Evolutionary conservation across 768 basidiomycete species (phyloP).

Genomic region (Baorangia bicolor): DNA sequence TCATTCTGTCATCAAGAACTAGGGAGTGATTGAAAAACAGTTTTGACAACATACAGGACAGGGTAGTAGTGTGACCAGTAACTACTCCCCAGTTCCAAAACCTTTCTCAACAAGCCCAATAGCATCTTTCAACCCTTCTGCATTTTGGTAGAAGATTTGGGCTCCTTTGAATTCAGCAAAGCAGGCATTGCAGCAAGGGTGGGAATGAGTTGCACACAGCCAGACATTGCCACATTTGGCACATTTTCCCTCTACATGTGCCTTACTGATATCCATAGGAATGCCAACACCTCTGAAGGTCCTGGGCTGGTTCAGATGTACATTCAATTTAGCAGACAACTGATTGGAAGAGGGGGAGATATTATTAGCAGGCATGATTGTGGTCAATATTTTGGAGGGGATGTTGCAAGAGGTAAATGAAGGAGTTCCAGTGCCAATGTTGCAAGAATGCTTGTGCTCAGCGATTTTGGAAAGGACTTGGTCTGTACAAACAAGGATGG

Average conservation of each 20-base stretch:
- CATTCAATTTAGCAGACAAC: not conserved
- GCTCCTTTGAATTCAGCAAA: not conserved
- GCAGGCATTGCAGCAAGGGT: accelerated
- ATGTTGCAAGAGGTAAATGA: not conserved
- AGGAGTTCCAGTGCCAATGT: not conserved
- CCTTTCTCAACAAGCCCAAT: too few relatives aligned
- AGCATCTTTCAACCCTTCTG: not conserved
- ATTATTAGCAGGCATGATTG: too few relatives aligned
- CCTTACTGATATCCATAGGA: not conserved
- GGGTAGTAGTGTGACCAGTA: too few relatives aligned
- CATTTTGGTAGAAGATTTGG: not conserved
- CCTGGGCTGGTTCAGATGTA: not conserved
- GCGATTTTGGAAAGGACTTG: not conserved
- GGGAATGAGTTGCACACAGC: not conserved
- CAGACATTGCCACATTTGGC: not conserved
- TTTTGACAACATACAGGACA: too few relatives aligned
- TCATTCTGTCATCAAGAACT: too few relatives aligned
- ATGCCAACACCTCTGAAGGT: not conserved
- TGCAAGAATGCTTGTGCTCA: not conserved
- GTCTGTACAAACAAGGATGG: not conserved
- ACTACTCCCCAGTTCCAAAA: too few relatives aligned
- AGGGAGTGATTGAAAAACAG: too few relatives aligned
- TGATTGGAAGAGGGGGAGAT: too few relatives aligned
- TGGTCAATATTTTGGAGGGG: too few relatives aligned
- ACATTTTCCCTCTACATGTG: not conserved